Percentiles rank a stretch among this genome's conserved stretches.
phyloP scores from a whole-genome alignment of 352 stramenopile species.

The Bremia lactucae region DNA sequence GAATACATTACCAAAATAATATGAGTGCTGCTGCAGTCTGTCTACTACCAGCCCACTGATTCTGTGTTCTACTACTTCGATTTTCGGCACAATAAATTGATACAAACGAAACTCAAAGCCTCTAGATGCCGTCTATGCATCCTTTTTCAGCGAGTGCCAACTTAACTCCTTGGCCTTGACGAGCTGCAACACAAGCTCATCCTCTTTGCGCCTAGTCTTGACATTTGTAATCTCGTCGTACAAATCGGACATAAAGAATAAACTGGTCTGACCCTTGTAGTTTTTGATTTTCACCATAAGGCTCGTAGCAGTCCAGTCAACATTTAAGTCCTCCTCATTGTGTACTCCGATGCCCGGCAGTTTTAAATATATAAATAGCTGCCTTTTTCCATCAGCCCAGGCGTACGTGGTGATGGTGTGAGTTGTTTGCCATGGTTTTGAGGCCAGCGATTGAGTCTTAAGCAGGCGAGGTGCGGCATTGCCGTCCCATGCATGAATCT shows the following conservation, averaged over 20 bases:
- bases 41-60: constrained; percentile 5
- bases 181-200: constrained; percentile 71
- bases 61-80: constrained; percentile 27
- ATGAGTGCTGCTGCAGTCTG: constrained; percentile 3
- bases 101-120: too few relatives aligned
- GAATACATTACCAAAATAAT: constrained; percentile 15
- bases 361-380: constrained; percentile 66
- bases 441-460: constrained; percentile 28
- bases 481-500: constrained; percentile 78
- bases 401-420: constrained; percentile 70
- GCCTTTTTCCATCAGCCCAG: constrained; percentile 75
- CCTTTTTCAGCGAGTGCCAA: constrained; percentile 82
- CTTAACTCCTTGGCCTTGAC: constrained; percentile 68
- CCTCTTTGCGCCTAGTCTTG: constrained; percentile 67
- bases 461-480: constrained; percentile 66
- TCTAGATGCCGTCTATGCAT: constrained; percentile 23
- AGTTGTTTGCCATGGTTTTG: constrained; percentile 25
- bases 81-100: too few relatives aligned
- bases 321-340: constrained; percentile 43
- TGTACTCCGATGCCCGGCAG: constrained; percentile 52
- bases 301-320: constrained; percentile 55
- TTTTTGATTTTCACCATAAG: constrained; percentile 52
- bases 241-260: constrained; percentile 56
- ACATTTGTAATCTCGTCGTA: constrained; percentile 77
- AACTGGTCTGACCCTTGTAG: constrained; percentile 57